Base-by-base conservation (phyloP, 2,329 filamentous ascomycete species). In the Neofusicoccum parvum region DNA sequence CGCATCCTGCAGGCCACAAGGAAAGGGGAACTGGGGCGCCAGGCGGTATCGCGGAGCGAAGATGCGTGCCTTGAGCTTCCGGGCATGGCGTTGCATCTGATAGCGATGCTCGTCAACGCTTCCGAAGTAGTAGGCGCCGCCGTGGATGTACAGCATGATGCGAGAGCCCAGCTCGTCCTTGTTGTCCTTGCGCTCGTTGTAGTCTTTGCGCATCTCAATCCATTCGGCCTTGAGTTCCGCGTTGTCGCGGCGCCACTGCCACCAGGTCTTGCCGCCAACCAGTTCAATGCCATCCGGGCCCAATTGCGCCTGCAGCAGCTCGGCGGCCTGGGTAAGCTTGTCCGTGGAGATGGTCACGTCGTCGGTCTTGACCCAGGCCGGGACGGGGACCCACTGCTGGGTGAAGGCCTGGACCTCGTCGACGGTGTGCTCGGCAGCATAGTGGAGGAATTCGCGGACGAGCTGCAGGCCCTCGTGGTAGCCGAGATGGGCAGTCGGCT, bases 51-150 rank as follows among this genome's bases (percentile, higher is more conserved):
- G 84, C 5, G 94, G 84, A 70, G 94, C 93, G 76, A 98, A 88
- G 7, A 97, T 90, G 64, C 93, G 86, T 17, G 93, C 94, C 78
- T 95, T 93, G 67, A 99, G 84, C 80, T 98, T 98, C 63, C 95
- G 86, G 34, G 95, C 95, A 83, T 98, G 94, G 56, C 94, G 86
- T 78, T 99, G 95, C 84, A 99, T 88, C 83, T 98, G 94, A 79
- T 98, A 98, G n/a, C 95, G 89, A 81, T 98, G 95, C 77, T 96
- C 94, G 74, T 97, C 94, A 43, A 97, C 90, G 71, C 92, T 96
- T 14, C 95, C 94, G 75, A 99, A 98, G 79, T 90, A 99, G 79
- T 97, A 98, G 20, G 91, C 94, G 6, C 94, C 94, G 14, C 95
- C 95, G 74, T 98, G 95, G 23, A 98, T 84, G 78, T 98, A 98